phyloP scores from a whole-genome alignment of 768 basidiomycete species.

The Tulasnella sp. region DNA sequence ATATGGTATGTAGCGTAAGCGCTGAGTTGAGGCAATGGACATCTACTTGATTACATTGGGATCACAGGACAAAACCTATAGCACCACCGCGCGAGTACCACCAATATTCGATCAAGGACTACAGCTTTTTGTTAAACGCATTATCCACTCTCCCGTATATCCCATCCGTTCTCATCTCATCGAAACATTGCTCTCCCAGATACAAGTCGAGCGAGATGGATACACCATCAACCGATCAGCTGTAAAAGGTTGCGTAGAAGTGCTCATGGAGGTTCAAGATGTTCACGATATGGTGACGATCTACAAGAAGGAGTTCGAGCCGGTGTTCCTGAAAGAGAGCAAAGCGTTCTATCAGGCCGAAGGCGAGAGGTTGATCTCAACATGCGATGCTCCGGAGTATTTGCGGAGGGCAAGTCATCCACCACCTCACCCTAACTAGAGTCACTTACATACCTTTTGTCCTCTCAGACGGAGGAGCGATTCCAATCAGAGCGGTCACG shows the following conservation, averaged over 20 bases:
- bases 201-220: conserved; percentile 85
- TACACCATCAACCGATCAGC: conserved; percentile 84
- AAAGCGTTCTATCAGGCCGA: conserved; percentile 68
- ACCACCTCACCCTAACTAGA: background rate
- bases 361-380: conserved; percentile 54
- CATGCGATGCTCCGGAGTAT: conserved; percentile 73
- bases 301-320: conserved; percentile 79
- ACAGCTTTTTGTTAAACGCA: conserved; percentile 68
- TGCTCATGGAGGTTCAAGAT: conserved; percentile 58
- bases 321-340: conserved; percentile 65
- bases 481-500: conserved; percentile 76
- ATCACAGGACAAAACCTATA: conserved; percentile 79
- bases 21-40: background rate
- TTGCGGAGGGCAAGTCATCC: conserved; percentile 53
- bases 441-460: conserved; percentile 17
- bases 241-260: conserved; percentile 78
- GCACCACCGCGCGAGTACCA: conserved; percentile 59
- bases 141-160: conserved; percentile 42
- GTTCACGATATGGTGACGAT: conserved; percentile 43
- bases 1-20: conserved; percentile 59
- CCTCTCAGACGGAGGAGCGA: conserved; percentile 58
- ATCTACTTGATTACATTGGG: background rate
- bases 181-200: conserved; percentile 70
- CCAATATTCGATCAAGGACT: conserved; percentile 74
- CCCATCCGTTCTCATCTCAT: conserved; percentile 79